Percentiles rank a stretch among this genome's conserved stretches.
phyloP scores from a whole-genome alignment of 2,329 filamentous ascomycete species.

The Diaporthe batatas region DNA sequence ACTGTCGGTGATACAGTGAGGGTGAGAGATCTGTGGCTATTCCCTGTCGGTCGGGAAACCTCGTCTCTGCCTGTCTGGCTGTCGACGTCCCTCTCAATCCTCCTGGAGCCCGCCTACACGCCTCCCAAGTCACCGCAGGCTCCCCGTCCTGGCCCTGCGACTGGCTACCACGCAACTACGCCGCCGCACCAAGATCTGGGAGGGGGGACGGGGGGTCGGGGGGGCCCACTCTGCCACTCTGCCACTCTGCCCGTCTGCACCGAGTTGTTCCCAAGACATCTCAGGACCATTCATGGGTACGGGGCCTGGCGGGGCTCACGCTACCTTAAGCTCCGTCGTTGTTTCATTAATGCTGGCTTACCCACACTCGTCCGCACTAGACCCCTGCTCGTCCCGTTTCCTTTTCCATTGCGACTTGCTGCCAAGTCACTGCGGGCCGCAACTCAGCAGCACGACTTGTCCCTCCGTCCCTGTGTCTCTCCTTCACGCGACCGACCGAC shows the following conservation, averaged over 20 bases:
- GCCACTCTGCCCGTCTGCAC: not conserved
- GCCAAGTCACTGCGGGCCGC: conserved; percentile 36
- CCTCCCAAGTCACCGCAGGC: conserved; percentile 14
- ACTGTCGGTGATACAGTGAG: conserved; percentile 54
- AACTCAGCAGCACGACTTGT: conserved; percentile 19
- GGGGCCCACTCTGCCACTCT: conserved; percentile 12
- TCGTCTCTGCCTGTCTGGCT: conserved; percentile 23
- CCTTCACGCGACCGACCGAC: not conserved
- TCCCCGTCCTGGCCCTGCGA: conserved; percentile 37
- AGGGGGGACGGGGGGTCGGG: not conserved
- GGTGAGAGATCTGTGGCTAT: conserved; percentile 56
- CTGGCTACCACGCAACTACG: conserved; percentile 37
- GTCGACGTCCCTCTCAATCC: conserved; percentile 17
- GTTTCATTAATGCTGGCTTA: conserved; percentile 43
- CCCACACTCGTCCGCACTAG: conserved; percentile 40
- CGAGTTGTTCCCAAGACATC: conserved; percentile 36
- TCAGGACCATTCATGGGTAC: conserved; percentile 39
- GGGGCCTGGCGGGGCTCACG: conserved; percentile 40
- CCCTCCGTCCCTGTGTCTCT: not conserved
- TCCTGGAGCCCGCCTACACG: conserved; percentile 19
- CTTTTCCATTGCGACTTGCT: conserved; percentile 29
- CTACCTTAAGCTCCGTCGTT: conserved; percentile 44
- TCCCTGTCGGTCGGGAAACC: conserved; percentile 35
- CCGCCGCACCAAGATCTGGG: conserved; percentile 31
- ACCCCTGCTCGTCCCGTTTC: conserved; percentile 37